phyloP scores from a whole-genome alignment of 2,329 filamentous ascomycete species.

The Pseudomassariella vexata region DNA sequence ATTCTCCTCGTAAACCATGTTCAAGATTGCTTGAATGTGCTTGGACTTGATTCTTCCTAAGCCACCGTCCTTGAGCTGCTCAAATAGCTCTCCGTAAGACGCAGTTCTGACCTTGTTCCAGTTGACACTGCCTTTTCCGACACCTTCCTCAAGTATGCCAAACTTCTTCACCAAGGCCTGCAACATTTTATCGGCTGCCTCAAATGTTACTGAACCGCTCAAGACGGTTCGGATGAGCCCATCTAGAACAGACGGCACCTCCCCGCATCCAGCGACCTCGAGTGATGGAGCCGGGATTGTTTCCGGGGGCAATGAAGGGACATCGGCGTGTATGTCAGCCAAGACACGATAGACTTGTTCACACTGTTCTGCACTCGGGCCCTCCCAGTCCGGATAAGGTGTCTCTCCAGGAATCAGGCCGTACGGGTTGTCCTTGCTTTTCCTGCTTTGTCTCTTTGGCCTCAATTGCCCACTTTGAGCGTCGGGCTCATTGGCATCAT shows the following conservation, averaged over 20 bases:
- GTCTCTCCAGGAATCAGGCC: constrained; percentile 48
- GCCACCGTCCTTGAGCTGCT: constrained; percentile 66
- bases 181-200: constrained; percentile 58
- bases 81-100: constrained; percentile 53
- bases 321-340: constrained; percentile 58
- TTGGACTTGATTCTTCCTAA: constrained; percentile 65
- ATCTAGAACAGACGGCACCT: constrained; percentile 49
- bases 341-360: constrained; percentile 63
- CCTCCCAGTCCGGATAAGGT: constrained; percentile 62
- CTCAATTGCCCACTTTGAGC: too few relatives aligned
- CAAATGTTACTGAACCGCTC: constrained; percentile 44
- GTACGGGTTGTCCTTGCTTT: constrained; percentile 36
- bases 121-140: constrained; percentile 66
- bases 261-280: constrained; percentile 61
- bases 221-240: constrained; percentile 47
- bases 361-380: constrained; percentile 64
- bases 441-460: constrained; percentile 16
- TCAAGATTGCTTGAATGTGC: constrained; percentile 67
- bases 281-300: constrained; percentile 65
- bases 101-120: constrained; percentile 66
- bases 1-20: constrained; percentile 67
- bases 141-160: constrained; percentile 54
- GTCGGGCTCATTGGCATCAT: too few relatives aligned
- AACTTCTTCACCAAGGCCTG: constrained; percentile 58
- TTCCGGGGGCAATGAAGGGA: constrained; percentile 49